Evolutionary conservation across 1,284 basidiomycete species (phyloP).

Genomic region (Tylopilus orsonianus): DNA sequence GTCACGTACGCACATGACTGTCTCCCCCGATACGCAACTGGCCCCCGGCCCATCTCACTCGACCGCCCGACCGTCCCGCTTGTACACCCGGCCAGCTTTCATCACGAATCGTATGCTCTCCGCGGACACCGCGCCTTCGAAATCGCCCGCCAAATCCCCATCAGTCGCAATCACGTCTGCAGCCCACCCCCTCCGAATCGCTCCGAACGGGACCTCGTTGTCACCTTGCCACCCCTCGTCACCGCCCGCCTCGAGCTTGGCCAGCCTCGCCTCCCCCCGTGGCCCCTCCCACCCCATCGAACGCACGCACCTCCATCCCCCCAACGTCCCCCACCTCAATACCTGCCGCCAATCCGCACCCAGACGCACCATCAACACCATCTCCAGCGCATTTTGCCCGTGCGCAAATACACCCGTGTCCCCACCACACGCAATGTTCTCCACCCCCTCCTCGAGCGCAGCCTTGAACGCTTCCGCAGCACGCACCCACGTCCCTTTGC

Average conservation of each 20-base stretch:
- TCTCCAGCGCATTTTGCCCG: conserved; percentile 60
- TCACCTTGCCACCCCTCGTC: conserved; percentile 40
- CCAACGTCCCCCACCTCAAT: conserved; percentile 58
- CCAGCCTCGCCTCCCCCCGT: conserved; percentile 35
- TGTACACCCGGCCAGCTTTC: conserved; percentile 56
- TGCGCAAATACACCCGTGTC: conserved; percentile 66
- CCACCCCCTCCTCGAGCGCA: conserved; percentile 43
- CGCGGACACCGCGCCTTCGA: conserved; percentile 46
- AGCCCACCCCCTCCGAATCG: conserved; percentile 50
- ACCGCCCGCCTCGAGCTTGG: conserved; percentile 32
- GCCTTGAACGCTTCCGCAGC: conserved; percentile 43
- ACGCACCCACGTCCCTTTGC: conserved; percentile 38
- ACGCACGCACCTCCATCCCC: conserved; percentile 58
- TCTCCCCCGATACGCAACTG: too few relatives aligned
- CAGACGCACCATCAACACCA: conserved; percentile 58
- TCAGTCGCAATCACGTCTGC: conserved; percentile 57
- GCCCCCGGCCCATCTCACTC: too few relatives aligned
- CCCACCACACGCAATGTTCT: conserved; percentile 58
- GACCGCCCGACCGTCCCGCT: conserved; percentile 37
- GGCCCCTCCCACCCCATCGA: conserved; percentile 50
- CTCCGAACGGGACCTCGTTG: conserved; percentile 59
- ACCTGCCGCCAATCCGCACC: conserved; percentile 55
- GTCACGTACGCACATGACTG: too few relatives aligned
- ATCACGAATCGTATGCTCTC: conserved; percentile 54
- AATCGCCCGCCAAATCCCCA: conserved; percentile 50